Percentiles rank a stretch among this genome's conserved stretches.
phyloP scores from a whole-genome alignment of 1,139 yeast genomes.

The Candida labiduridarum region DNA sequence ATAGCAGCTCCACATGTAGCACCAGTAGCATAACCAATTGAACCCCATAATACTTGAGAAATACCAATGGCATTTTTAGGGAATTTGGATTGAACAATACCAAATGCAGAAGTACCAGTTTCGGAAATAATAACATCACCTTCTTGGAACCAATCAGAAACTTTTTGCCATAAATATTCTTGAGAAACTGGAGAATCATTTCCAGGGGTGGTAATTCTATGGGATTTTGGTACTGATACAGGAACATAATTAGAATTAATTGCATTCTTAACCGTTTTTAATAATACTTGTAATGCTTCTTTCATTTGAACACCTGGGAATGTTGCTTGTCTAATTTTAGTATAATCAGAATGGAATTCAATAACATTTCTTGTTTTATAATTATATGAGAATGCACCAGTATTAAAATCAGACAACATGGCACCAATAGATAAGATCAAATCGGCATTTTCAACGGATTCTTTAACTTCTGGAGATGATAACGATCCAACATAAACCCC shows the following conservation, averaged over 20 bases:
- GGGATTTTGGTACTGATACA: conserved; percentile 53
- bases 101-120: conserved; percentile 90
- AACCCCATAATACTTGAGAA: conserved; percentile 90
- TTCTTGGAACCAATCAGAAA: conserved; percentile 72
- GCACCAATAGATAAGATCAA: conserved; percentile 81
- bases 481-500: conserved; percentile 22
- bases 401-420: conserved; percentile 82
- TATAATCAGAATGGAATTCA: conserved; percentile 86
- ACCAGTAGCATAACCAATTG: conserved; percentile 87
- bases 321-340: conserved; percentile 73
- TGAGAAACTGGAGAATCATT: conserved; percentile 49
- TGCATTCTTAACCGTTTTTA: conserved; percentile 12
- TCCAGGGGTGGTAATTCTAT: conserved; percentile 23
- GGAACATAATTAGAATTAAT: conserved; percentile 19
- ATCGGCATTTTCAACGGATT: conserved; percentile 76
- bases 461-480: conserved; percentile 44
- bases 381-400: conserved; percentile 84
- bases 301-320: conserved; percentile 84
- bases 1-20: conserved; percentile 83
- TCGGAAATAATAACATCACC: conserved; percentile 84
- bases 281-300: conserved; percentile 28
- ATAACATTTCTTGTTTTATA: conserved; percentile 78
- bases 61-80: conserved; percentile 76
- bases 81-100: conserved; percentile 78
- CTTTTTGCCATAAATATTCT: conserved; percentile 80